These are phyloP conservation scores for Apophysomyces sp. DNA, from an alignment of 371 early-diverging fungal genomes.

Conservation along the genomic window DNA sequence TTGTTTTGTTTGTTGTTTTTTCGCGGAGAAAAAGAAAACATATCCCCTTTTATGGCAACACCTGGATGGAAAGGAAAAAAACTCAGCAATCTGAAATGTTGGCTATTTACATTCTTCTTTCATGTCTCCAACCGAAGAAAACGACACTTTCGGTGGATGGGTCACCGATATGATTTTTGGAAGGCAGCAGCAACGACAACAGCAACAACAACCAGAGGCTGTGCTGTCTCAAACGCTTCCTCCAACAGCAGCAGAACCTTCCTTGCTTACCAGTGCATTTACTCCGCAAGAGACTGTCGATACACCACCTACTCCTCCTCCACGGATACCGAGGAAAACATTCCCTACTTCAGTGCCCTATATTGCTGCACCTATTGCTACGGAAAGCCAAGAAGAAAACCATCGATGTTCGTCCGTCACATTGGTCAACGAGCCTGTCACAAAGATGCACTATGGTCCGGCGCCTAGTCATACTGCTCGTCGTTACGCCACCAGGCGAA, in stretches of 20 bases:
- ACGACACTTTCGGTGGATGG: slow-evolving; percentile 6
- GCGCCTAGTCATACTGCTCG: slow-evolving; percentile 44
- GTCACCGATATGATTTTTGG: slow-evolving; percentile 10
- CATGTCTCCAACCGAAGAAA: not conserved
- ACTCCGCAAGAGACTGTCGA: not conserved
- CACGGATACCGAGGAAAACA: not conserved
- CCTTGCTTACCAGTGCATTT: slow-evolving; percentile 7
- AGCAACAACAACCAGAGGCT: no score
- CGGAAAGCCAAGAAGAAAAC: not conserved
- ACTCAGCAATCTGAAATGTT: not conserved
- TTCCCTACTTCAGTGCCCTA: not conserved
- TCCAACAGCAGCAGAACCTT: not conserved
- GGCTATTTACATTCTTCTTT: not conserved
- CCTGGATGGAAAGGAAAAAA: not conserved
- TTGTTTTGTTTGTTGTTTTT: not conserved
- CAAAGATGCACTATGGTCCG: slow-evolving; percentile 34
- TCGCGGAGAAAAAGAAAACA: not conserved
- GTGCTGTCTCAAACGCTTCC: not conserved
- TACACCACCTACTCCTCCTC: not conserved
- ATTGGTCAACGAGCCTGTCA: slow-evolving; percentile 1
- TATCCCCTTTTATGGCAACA: not conserved
- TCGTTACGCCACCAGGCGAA: slow-evolving; percentile 21
- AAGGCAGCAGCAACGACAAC: not conserved
- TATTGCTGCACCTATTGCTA: not conserved
- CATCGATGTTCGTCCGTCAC: slow-evolving; percentile 9